Conservation (phyloP, 2,329 filamentous ascomycete species). For the Nigrospora sphaerica region DNA sequence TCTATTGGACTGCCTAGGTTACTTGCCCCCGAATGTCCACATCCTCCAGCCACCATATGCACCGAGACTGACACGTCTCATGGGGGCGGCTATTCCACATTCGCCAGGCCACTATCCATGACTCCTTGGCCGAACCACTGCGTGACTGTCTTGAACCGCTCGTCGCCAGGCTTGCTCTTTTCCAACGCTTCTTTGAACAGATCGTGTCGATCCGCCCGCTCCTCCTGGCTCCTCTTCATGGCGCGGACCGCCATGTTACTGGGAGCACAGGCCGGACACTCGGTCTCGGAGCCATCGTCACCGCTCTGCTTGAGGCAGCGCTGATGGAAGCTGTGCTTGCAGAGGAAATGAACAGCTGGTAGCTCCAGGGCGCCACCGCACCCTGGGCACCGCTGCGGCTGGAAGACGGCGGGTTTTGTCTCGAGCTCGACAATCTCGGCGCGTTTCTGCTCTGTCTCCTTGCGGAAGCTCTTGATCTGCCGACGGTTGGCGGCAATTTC, state of each 20-base stretch:
- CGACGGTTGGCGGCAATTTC: slow-evolving; percentile 77
- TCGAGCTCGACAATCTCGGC: slow-evolving; percentile 71
- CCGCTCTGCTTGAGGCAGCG: slow-evolving; percentile 63
- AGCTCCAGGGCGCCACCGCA: slow-evolving; percentile 76
- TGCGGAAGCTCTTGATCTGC: slow-evolving; percentile 75
- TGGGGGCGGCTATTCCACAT: background rate
- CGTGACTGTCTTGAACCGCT: slow-evolving; percentile 78
- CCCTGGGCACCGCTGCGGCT: slow-evolving; percentile 78
- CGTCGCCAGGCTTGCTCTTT: slow-evolving; percentile 26
- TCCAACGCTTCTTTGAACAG: slow-evolving; percentile 77
- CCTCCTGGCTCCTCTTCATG: slow-evolving; percentile 78
- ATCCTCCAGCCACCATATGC: too few relatives aligned
- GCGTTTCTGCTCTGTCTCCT: slow-evolving; percentile 74
- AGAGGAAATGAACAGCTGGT: slow-evolving; percentile 90
- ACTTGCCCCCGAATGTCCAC: too few relatives aligned
- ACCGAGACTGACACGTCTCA: too few relatives aligned
- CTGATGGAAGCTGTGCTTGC: slow-evolving; percentile 95
- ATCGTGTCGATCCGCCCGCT: slow-evolving; percentile 81
- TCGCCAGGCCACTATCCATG: slow-evolving; percentile 41
- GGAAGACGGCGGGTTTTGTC: slow-evolving; percentile 80
- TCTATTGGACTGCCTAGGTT: too few relatives aligned
- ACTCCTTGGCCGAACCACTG: slow-evolving; percentile 92
- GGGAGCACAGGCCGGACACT: slow-evolving; percentile 80
- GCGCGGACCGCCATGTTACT: slow-evolving; percentile 85
- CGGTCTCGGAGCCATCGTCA: slow-evolving; percentile 50